These are phyloP conservation scores for Backusella australiensis DNA, from an alignment of 192 early-diverging fungal species.

Conservation along the genomic window DNA sequence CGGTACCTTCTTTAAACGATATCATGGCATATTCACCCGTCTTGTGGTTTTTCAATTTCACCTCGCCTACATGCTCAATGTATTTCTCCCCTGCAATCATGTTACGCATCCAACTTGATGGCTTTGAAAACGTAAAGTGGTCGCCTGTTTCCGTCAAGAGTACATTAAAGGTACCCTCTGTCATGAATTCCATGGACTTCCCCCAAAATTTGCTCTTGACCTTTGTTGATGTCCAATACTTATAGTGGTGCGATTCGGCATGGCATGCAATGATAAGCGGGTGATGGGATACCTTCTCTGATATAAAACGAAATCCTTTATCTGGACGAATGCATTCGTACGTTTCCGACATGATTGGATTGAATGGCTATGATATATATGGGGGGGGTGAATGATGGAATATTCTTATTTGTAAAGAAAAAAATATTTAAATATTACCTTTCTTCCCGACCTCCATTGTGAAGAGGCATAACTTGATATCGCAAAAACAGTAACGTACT, in stretches of 20 bases:
- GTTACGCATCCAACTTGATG: constrained; percentile 89
- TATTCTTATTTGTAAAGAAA: not conserved
- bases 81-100: constrained; percentile 80
- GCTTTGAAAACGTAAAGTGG: constrained; percentile 83
- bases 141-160: constrained; percentile 62
- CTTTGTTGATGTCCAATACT: constrained; percentile 82
- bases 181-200: constrained; percentile 72
- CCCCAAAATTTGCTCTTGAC: constrained; percentile 98
- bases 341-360: constrained; percentile 96
- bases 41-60: constrained; percentile 72
- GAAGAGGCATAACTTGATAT: constrained; percentile 82
- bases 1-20: constrained; percentile 75
- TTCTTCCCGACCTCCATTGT: constrained; percentile 76
- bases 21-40: constrained; percentile 71
- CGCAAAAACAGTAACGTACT: constrained; percentile 83
- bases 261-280: constrained; percentile 87
- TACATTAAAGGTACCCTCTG: constrained; percentile 79
- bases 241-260: constrained; percentile 79
- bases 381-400: not conserved
- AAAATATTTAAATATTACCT: constrained; percentile 30
- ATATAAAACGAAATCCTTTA: constrained; percentile 84
- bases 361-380: constrained; percentile 74
- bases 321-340: constrained; percentile 87
- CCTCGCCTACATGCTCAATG: constrained; percentile 88
- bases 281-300: constrained; percentile 95